Conservation (phyloP, 2,329 filamentous ascomycete genomes). For the Coniochaeta hoffmannii region DNA sequence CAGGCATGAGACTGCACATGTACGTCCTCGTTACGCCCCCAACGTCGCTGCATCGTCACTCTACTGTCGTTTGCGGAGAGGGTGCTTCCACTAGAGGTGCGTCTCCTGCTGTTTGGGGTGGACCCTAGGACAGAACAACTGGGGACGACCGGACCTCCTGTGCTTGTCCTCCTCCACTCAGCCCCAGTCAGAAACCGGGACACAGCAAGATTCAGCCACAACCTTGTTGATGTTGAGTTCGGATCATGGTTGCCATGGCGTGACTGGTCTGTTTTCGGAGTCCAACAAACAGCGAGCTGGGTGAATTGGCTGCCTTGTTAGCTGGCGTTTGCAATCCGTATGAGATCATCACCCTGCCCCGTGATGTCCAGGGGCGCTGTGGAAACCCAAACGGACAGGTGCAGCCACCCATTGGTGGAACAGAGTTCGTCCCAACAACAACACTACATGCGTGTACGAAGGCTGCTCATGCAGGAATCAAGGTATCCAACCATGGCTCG, state of each 20-base stretch:
- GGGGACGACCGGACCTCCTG: background rate
- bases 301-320: background rate
- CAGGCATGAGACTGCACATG: background rate
- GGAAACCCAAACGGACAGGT: background rate
- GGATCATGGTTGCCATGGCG: background rate
- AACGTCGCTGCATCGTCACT: background rate
- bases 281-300: no score
- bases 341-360: background rate
- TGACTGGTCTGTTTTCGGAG: background rate
- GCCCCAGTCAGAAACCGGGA: background rate
- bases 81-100: background rate
- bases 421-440: background rate
- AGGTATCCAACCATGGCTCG: background rate
- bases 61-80: background rate
- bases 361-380: background rate
- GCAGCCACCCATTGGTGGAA: background rate
- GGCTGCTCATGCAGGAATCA: background rate
- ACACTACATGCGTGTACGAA: background rate
- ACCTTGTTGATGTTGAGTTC: background rate
- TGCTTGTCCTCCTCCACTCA: background rate
- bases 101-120: background rate
- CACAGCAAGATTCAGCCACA: background rate
- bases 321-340: background rate
- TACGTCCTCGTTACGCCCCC: background rate
- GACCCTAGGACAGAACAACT: background rate